These are phyloP conservation scores for Gracilaria gracilis DNA, from an alignment of 23 red algal genomes.

Conservation along the genomic window DNA sequence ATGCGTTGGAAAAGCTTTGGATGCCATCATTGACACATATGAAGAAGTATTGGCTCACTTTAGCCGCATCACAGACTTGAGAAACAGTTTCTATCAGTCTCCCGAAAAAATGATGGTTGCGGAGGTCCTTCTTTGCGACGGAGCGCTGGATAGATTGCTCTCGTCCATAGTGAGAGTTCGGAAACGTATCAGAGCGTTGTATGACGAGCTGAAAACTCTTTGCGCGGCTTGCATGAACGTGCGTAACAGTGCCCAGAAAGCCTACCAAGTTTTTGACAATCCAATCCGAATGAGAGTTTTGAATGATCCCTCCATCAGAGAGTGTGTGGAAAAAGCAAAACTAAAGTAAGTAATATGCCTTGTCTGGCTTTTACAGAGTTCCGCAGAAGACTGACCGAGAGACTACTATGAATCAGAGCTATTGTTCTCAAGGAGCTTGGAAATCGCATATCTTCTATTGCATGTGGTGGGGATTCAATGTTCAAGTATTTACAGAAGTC, in stretches of 20 bases:
- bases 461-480: not conserved
- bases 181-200: not conserved
- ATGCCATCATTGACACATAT: not conserved
- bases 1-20: slow-evolving; percentile 32
- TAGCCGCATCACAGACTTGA: not conserved
- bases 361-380: not conserved
- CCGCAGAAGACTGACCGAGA: not conserved
- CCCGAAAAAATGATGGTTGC: not conserved
- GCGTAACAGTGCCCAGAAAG: slow-evolving; percentile 9
- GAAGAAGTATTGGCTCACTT: slow-evolving; percentile 12
- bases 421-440: slow-evolving; percentile 4
- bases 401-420: not conserved
- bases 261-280: slow-evolving; percentile 4
- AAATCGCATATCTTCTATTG: slow-evolving; percentile 3
- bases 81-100: slow-evolving; percentile 10
- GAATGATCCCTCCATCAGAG: not conserved
- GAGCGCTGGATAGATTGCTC: not conserved
- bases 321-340: not conserved
- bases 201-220: not conserved
- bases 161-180: not conserved
- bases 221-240: not conserved
- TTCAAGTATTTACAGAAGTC: not conserved
- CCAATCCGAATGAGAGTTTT: not conserved
- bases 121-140: slow-evolving; percentile 7
- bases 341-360: slow-evolving; percentile 29